Conservation (phyloP, 306 rosid species). For the Cucurbita ficifolia region DNA sequence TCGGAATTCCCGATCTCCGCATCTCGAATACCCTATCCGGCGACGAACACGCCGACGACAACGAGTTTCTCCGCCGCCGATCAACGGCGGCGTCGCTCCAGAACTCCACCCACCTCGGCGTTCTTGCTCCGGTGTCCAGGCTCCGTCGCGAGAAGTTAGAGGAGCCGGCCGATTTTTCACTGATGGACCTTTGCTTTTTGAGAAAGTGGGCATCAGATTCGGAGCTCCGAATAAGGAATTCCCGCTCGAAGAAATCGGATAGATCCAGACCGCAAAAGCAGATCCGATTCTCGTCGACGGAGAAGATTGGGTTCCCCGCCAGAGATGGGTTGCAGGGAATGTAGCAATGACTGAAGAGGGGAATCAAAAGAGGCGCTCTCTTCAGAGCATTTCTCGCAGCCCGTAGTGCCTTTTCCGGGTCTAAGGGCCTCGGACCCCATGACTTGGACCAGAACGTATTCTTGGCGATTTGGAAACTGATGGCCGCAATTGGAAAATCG, state of each 20-base stretch:
- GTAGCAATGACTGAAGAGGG: slow-evolving; percentile 91
- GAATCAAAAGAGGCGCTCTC: slow-evolving; percentile 86
- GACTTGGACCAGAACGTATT: slow-evolving; percentile 80
- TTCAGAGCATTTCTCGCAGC: slow-evolving; percentile 71
- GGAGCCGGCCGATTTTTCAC: slow-evolving; percentile 65
- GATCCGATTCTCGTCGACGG: slow-evolving; percentile 77
- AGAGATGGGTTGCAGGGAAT: slow-evolving; percentile 85
- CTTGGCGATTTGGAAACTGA: slow-evolving; percentile 78
- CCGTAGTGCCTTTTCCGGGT: slow-evolving; percentile 69
- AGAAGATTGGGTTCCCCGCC: slow-evolving; percentile 90
- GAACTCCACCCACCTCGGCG: slow-evolving; percentile 97
- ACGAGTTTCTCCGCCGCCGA: slow-evolving; percentile 52
- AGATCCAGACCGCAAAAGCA: slow-evolving; percentile 89
- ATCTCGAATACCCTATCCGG: slow-evolving; percentile 64
- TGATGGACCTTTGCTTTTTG: slow-evolving; percentile 59
- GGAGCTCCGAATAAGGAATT: slow-evolving; percentile 44
- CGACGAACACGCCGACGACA: slow-evolving; percentile 35
- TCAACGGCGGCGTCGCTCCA: slow-evolving; percentile 90
- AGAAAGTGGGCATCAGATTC: slow-evolving; percentile 36
- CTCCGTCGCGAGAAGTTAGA: slow-evolving; percentile 55
- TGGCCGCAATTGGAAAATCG: slow-evolving; percentile 91
- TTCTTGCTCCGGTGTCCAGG: slow-evolving; percentile 53
- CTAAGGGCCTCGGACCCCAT: slow-evolving; percentile 77
- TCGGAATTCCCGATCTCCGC: slow-evolving; percentile 35
- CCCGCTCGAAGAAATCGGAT: slow-evolving; percentile 80